Base-by-base conservation (phyloP, 495 filamentous ascomycete species). In the Lasiosphaeria ovina region DNA sequence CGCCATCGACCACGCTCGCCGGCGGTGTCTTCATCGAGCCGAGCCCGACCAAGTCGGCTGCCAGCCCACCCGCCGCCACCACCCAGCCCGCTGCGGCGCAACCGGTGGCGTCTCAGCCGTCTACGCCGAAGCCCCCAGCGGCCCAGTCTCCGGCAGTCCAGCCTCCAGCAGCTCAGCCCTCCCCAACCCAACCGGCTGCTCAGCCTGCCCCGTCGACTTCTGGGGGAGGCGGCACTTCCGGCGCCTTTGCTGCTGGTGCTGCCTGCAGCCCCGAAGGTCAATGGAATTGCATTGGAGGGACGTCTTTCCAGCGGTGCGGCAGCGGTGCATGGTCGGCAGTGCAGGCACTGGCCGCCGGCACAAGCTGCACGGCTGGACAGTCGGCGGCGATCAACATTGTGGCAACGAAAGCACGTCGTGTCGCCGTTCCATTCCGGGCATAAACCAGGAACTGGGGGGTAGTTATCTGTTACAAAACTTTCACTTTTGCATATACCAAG, bases 281-380 rank as follows among this genome's bases (percentile, higher is more conserved):
- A 49, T 80, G 74, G 76, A 77, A 77, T 72, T 80, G 77, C 66
- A 45, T 78, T 48, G 75, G 69, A 35, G 71, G 71, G 14, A 67
- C 67, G 14, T 67, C 66, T 51, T 80, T 71, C 70, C 77, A 80
- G 67, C 74, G 74, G 47, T 80, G 77, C 54, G 77, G 69, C 40
- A 66, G 72, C 36, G 77, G 77, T 24, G n/a, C 35, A 0, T 80
- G 77, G 77, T 76, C 77, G 3, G 63, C 71, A 9, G 50, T 66
- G 42, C 72, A 73, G 70, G 42, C 48, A 2, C 62, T 80, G 45
- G 70, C 77, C 10, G 66, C 66, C 3, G 77, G 77, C 32, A 77
- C 73, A 35, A 47, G 11, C 3, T 80, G 77, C 68, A 60, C 63
- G 4, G 57, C 54, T 12, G 77, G 76, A n/a, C 61, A 72, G 63